A percentile compares a stretch with the other conserved stretches of the same genome.
phyloP scores from a whole-genome alignment of 768 basidiomycete genomes.

The Phlebiopsis flavidoalba region DNA sequence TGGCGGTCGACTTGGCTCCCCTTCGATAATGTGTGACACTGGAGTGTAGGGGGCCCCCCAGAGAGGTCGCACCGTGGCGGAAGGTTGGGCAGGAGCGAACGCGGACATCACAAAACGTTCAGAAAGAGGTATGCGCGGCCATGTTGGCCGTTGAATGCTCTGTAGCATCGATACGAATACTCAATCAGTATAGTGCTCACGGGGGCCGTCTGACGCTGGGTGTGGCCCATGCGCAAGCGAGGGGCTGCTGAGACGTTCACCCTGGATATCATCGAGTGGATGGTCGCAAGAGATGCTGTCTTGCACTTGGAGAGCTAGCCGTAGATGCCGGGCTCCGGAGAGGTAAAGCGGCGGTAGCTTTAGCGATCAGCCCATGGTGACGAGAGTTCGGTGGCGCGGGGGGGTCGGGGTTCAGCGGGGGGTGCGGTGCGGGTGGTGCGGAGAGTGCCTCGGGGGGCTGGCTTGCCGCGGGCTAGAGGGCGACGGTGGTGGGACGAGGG shows the following conservation, averaged over 20 bases:
- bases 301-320: constrained; percentile 83
- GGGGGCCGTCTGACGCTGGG: background rate
- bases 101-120: constrained; percentile 88
- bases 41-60: constrained; percentile 1
- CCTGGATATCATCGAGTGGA: constrained; percentile 86
- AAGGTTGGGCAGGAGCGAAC: no score
- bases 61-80: no score
- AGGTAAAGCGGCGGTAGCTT: constrained; percentile 87
- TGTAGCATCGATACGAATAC: constrained; percentile 27
- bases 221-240: background rate
- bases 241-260: constrained; percentile 51
- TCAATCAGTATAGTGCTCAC: background rate
- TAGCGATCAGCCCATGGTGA: constrained; percentile 82
- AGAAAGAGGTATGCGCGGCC: constrained; percentile 93
- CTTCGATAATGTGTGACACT: constrained; percentile 92
- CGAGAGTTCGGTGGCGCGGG: background rate
- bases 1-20: constrained; percentile 85
- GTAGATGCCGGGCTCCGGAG: constrained; percentile 77
- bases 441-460: background rate
- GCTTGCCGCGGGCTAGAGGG: background rate
- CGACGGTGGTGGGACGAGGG: background rate
- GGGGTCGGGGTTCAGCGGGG: background rate
- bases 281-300: constrained; percentile 87
- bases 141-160: constrained; percentile 97
- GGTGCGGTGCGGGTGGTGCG: background rate